Evolutionary conservation across 2,329 filamentous ascomycete species (phyloP).

Genomic region (Microdochium trichocladiopsis): DNA sequence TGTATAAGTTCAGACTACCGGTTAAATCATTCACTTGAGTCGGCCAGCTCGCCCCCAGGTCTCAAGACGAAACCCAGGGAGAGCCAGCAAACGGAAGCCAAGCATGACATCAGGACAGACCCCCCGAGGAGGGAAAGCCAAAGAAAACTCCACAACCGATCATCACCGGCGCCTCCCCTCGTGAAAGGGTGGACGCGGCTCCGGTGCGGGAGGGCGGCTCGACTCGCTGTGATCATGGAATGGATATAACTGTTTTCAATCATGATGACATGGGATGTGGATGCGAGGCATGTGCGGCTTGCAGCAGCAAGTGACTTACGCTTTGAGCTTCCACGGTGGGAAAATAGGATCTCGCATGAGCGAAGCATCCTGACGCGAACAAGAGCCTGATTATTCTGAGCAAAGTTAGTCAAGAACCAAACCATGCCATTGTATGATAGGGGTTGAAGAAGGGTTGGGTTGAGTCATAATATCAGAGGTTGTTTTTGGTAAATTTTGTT

Average conservation of each 20-base stretch:
- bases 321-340: not conserved
- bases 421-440: conserved; percentile 2
- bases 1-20: conserved; percentile 52
- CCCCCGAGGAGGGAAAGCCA: conserved; percentile 16
- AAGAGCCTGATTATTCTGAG: conserved; percentile 1
- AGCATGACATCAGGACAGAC: conserved; percentile 37
- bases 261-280: conserved; percentile 2
- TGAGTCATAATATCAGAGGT: conserved; percentile 40
- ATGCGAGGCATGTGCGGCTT: not conserved
- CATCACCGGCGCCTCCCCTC: conserved; percentile 39
- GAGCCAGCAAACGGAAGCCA: conserved; percentile 49
- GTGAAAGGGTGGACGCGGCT: conserved; percentile 32
- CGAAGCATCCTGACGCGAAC: not conserved
- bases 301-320: conserved; percentile 1
- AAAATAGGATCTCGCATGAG: not conserved
- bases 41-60: conserved; percentile 39
- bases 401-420: conserved; percentile 3
- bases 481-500: conserved; percentile 55
- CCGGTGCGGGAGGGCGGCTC: conserved; percentile 68
- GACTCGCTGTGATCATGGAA: conserved; percentile 62
- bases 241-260: conserved; percentile 36
- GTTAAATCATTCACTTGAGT: conserved; percentile 60
- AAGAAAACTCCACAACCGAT: conserved; percentile 69
- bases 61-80: conserved; percentile 52
- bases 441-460: not conserved